These are phyloP conservation scores for Drechslera avenae DNA, from an alignment of 2,329 filamentous ascomycete species.

Conservation along the genomic window DNA sequence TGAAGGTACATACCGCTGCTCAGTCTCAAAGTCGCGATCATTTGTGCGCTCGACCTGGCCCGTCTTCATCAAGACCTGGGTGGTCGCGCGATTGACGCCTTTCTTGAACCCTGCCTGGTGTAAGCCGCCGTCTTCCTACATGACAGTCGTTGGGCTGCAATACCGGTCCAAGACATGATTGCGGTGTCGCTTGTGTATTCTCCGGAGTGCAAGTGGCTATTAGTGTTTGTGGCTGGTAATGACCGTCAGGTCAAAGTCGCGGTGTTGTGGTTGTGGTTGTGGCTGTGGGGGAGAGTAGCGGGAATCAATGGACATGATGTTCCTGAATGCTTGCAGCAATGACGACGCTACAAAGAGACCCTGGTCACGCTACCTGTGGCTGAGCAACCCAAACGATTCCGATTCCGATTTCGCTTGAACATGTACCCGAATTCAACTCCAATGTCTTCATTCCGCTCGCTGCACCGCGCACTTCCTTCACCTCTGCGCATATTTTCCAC, in stretches of 20 bases:
- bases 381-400: constrained; percentile 11
- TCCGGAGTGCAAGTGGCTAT: background rate
- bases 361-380: constrained; percentile 20
- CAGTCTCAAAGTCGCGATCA: constrained; percentile 97
- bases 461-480: constrained; percentile 23
- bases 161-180: constrained; percentile 64
- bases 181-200: constrained; percentile 16
- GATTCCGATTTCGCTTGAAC: constrained; percentile 2
- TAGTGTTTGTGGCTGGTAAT: background rate
- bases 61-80: constrained; percentile 99
- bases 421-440: constrained; percentile 22
- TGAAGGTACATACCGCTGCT: constrained; percentile 70
- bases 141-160: constrained; percentile 20
- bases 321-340: constrained; percentile 26
- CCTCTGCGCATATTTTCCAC: constrained; percentile 12
- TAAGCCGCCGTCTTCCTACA: constrained; percentile 27
- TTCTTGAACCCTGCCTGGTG: constrained; percentile 76
- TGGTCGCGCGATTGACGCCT: constrained; percentile 97
- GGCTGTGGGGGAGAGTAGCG: constrained; percentile 2
- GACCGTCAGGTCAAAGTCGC: background rate
- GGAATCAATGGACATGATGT: constrained; percentile 14
- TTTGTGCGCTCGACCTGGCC: constrained; percentile 98
- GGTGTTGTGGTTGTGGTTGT: constrained; percentile 1
- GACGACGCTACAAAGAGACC: constrained; percentile 28
- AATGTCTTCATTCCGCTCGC: constrained; percentile 29